These are phyloP conservation scores for Cryptomeria japonica DNA, from an alignment of 75 land plant genomes.

Conservation along the genomic window DNA sequence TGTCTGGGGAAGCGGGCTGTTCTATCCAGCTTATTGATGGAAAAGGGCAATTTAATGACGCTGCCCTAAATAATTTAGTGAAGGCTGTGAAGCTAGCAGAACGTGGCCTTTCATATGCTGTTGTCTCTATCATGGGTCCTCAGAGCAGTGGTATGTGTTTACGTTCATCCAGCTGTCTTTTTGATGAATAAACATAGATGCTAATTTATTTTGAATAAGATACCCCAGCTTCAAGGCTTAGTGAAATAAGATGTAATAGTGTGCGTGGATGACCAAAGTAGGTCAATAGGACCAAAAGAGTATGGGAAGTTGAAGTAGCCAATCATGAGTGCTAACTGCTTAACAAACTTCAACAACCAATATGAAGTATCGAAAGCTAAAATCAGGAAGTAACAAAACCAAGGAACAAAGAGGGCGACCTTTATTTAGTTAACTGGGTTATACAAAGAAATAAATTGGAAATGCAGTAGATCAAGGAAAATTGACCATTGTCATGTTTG, in stretches of 20 bases:
- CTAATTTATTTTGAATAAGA: neutral
- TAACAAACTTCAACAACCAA: neutral
- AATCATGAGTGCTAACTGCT: neutral
- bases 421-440: no score
- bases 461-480: no score
- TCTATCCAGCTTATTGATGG: slow-evolving; percentile 81
- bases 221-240: neutral
- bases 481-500: no score
- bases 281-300: neutral
- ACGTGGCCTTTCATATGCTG: slow-evolving; percentile 87
- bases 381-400: neutral
- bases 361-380: neutral
- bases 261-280: neutral
- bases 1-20: slow-evolving; percentile 22
- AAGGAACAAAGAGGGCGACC: neutral
- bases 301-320: neutral
- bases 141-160: slow-evolving; percentile 79
- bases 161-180: neutral
- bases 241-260: neutral
- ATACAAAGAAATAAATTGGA: no score
- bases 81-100: slow-evolving; percentile 58
- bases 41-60: slow-evolving; percentile 62
- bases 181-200: neutral
- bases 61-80: slow-evolving; percentile 54
- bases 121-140: slow-evolving; percentile 96